These are phyloP conservation scores for Halophytophthora batemanensis DNA, from an alignment of 352 stramenopile genomes.

Conservation along the genomic window DNA sequence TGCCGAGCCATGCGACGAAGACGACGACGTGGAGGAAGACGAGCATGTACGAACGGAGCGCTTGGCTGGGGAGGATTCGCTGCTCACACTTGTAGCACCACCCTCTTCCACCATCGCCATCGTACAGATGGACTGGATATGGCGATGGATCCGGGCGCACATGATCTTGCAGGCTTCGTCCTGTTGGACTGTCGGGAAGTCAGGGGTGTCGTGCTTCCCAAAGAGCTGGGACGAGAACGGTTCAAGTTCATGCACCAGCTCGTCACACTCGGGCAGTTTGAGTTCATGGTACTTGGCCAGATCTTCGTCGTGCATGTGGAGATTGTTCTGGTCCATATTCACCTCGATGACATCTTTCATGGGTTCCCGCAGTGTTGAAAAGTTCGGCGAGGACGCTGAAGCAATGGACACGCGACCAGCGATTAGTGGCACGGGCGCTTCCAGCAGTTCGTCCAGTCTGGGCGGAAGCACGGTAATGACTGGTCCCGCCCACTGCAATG, in stretches of 20 bases:
- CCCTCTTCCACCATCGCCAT: slow-evolving; percentile 38
- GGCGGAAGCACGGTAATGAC: slow-evolving; percentile 73
- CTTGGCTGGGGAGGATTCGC: slow-evolving; percentile 15
- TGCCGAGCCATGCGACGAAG: slow-evolving; percentile 9
- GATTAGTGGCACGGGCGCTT: slow-evolving; percentile 75
- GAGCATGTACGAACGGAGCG: slow-evolving; percentile 3
- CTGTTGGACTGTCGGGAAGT: slow-evolving; percentile 70
- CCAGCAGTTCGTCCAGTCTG: slow-evolving; percentile 64
- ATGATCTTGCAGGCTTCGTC: slow-evolving; percentile 72
- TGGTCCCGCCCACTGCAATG: slow-evolving; percentile 72
- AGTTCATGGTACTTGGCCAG: slow-evolving; percentile 69
- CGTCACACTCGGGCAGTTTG: slow-evolving; percentile 71
- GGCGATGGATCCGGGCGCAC: slow-evolving; percentile 51
- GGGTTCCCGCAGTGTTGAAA: slow-evolving; percentile 51
- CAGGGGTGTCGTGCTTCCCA: slow-evolving; percentile 40
- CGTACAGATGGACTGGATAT: slow-evolving; percentile 61
- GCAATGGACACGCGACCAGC: slow-evolving; percentile 68
- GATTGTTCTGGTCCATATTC: slow-evolving; percentile 75
- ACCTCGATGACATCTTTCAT: slow-evolving; percentile 80
- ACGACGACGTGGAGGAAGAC: slow-evolving; percentile 1
- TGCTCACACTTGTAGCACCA: slow-evolving; percentile 10
- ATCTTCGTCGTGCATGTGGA: slow-evolving; percentile 80
- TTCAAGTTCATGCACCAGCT: slow-evolving; percentile 67
- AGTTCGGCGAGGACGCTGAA: slow-evolving; percentile 37
- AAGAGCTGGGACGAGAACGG: slow-evolving; percentile 54